Percentiles rank a stretch among this genome's conserved stretches.
Conservation (phyloP, 768 basidiomycete species). For the Termitomyces sp. region DNA sequence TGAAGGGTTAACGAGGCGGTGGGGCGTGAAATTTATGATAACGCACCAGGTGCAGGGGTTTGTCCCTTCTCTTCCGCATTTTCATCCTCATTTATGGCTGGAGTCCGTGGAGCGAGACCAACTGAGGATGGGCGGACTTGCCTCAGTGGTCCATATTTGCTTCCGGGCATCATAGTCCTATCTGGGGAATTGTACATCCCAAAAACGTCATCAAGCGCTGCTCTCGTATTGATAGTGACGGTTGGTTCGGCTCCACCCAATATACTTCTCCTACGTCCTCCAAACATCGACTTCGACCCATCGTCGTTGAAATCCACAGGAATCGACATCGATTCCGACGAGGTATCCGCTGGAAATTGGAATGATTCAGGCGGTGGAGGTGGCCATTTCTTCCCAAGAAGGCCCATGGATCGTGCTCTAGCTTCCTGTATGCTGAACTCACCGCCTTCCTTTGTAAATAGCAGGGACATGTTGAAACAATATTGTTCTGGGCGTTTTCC, state of each 20-base stretch:
- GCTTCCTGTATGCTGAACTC: constrained; percentile 89
- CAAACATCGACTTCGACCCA: constrained; percentile 41
- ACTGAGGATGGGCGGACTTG: constrained; percentile 61
- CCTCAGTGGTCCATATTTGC: constrained; percentile 69
- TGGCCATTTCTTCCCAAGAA: constrained; percentile 84
- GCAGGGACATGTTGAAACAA: constrained; percentile 61
- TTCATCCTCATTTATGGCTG: constrained; percentile 29
- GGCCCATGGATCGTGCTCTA: constrained; percentile 75
- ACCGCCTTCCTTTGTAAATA: constrained; percentile 71
- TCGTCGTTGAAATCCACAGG: constrained; percentile 62
- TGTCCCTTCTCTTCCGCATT: constrained; percentile 29
- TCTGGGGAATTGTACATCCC: constrained; percentile 95
- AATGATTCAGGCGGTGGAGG: constrained; percentile 48
- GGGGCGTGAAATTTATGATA: constrained; percentile 3
- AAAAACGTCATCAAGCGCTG: constrained; percentile 91
- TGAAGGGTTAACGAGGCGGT: constrained; percentile 14
- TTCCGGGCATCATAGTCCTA: constrained; percentile 65
- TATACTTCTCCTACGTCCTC: constrained; percentile 39
- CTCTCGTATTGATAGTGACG: constrained; percentile 95
- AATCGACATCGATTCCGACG: constrained; percentile 32
- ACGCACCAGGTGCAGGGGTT: constrained; percentile 33
- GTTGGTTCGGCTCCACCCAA: constrained; percentile 64
- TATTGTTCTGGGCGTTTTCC: constrained; percentile 72
- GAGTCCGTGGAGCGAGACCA: constrained; percentile 30
- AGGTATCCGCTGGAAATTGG: constrained; percentile 12